Percentiles rank a stretch among this genome's conserved stretches.
phyloP scores from a whole-genome alignment of 2,329 filamentous ascomycete species.

The Pseudopyricularia javanii region DNA sequence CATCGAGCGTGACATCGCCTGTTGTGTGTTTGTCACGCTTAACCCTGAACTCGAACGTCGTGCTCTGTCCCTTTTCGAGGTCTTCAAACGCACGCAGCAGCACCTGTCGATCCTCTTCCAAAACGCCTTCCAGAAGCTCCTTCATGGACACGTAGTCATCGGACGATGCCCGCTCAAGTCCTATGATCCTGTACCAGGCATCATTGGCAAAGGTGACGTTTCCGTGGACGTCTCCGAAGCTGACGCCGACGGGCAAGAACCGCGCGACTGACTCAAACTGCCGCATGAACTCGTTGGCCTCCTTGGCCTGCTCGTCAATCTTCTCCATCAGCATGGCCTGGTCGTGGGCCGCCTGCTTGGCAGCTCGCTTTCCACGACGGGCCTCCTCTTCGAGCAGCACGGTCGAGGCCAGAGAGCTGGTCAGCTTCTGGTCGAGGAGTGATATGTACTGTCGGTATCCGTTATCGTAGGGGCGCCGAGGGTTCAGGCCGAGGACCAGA shows the following conservation, averaged over 20 bases:
- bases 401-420: conserved; percentile 57
- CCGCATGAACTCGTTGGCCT: conserved; percentile 41
- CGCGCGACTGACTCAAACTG: conserved; percentile 61
- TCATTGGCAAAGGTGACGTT: conserved; percentile 61
- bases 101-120: conserved; percentile 30
- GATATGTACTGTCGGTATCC: conserved; percentile 59
- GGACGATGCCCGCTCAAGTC: conserved; percentile 10
- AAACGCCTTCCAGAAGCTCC: conserved; percentile 29
- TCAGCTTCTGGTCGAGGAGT: conserved; percentile 41
- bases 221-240: conserved; percentile 53
- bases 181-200: conserved; percentile 45
- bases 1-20: not conserved
- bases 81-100: conserved; percentile 28
- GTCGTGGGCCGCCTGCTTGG: conserved; percentile 54
- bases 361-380: conserved; percentile 39
- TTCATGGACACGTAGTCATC: conserved; percentile 12
- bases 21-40: conserved; percentile 9
- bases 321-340: conserved; percentile 54
- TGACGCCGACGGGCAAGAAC: conserved; percentile 63
- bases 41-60: conserved; percentile 34
- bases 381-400: conserved; percentile 62
- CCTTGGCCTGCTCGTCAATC: conserved; percentile 41
- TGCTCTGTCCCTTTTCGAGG: conserved; percentile 20
- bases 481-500: conserved; percentile 58
- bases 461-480: conserved; percentile 58